A percentile compares a stretch with the other conserved stretches of the same genome.
phyloP scores from a whole-genome alignment of 73 alveolate species.

The Tetrahymena borealis region DNA sequence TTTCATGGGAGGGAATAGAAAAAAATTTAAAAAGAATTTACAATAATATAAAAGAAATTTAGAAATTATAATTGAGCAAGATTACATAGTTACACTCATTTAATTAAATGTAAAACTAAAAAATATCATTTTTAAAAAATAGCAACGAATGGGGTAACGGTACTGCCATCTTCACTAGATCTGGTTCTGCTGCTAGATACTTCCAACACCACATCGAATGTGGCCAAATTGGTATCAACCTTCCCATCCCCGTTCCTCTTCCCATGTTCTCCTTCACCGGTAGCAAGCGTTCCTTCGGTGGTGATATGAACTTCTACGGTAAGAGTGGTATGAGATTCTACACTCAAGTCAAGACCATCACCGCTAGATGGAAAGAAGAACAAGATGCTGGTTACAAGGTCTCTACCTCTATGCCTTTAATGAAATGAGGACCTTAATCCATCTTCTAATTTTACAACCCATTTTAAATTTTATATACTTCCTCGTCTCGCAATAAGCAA shows the following conservation, averaged over 20 bases:
- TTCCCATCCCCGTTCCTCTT: conserved; percentile 91
- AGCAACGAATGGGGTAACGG: conserved; percentile 73
- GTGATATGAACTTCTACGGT: conserved; percentile 91
- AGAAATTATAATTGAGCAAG: too few relatives aligned
- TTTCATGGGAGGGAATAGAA: background rate
- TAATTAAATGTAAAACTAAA: background rate
- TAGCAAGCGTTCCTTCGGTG: conserved; percentile 78
- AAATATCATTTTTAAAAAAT: background rate
- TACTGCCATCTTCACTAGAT: conserved; percentile 87
- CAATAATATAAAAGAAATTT: too few relatives aligned
- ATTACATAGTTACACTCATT: too few relatives aligned
- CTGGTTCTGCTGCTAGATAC: conserved; percentile 87
- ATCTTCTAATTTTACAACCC: background rate
- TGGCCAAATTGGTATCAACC: conserved; percentile 87
- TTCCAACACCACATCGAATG: conserved; percentile 83
- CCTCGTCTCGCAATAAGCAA: too few relatives aligned
- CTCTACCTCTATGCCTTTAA: conserved; percentile 62
- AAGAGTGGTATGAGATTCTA: conserved; percentile 84
- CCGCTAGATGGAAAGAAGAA: conserved; percentile 73
- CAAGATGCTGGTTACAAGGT: conserved; percentile 44
- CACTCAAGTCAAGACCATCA: conserved; percentile 89
- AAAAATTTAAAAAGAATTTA: too few relatives aligned
- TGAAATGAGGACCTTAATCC: background rate
- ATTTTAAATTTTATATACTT: background rate
- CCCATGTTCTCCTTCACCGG: conserved; percentile 95